Evolutionary conservation across 2,329 filamentous ascomycete genomes (phyloP), one percentile per base, ranked within the genome.

Genomic region (Fusarium anthophilum): DNA sequence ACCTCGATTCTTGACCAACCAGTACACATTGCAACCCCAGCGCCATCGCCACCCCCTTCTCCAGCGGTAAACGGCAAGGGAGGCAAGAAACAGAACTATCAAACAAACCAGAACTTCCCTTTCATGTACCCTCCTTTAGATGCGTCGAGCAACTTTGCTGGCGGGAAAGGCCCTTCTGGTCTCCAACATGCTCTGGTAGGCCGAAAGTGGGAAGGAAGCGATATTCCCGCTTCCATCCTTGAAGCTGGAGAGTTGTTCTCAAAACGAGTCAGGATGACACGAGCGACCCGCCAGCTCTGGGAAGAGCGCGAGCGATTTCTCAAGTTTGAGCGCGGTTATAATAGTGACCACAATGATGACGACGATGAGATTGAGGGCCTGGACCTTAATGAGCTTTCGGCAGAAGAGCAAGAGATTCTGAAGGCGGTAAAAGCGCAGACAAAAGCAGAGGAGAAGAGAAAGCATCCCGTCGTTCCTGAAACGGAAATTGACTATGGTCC

Each of bases 41-140:
- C 95, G 1, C 96, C 96, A 4, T 99, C 96, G 0, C 96, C 96
- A 30, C 96, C 96, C 0, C 96, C 96, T 2, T 98, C 96, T 3
- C 96, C 96, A 2, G 88, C 86, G 15, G 92, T 92, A 39, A 95
- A 95, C 32, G 95, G 95, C 1, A 99, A 98, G 82, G 94, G 93
- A 59, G 95, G 93, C 2, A 99, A 99, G 86, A 99, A 99, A 81
- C 96, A 99, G 79, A 99, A 98, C 77, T 99, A 99, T 79, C 96
- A 99, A 82, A 99, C 96, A 0, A 99, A 99, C 79, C 96, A 99
- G 78, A 96, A 98, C 80, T 98, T 99, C 74, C 96, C 96, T 0
- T 98, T 99, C 80, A 91, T 99, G 84, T 99, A 99, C 77, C 96
- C 96, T 5, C 96, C 96, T 3, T 86, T 98, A 24, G 96, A 98